A percentile compares a stretch with the other conserved stretches of the same genome.
Evolutionary conservation across 2,329 filamentous ascomycete genomes (phyloP).

Genomic region (Bipolaris gigantea): DNA sequence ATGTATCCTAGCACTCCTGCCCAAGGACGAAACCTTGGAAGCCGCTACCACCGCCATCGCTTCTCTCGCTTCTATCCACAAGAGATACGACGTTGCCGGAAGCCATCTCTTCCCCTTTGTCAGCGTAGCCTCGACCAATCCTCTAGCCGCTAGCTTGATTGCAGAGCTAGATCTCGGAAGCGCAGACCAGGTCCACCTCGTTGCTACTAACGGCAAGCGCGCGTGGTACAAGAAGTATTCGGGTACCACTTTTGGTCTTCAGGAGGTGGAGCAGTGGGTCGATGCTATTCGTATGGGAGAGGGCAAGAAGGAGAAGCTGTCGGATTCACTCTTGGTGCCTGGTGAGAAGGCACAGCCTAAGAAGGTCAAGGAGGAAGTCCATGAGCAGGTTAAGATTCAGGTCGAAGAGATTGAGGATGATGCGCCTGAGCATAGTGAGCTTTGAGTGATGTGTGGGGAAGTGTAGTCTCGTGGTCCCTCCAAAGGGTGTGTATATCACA

Average conservation of each 20-base stretch:
- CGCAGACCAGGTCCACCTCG: conserved; percentile 64
- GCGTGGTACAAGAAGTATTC: conserved; percentile 82
- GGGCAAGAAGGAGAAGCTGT: conserved; percentile 72
- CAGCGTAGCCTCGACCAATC: conserved; percentile 66
- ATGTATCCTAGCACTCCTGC: conserved; percentile 69
- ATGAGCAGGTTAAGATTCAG: conserved; percentile 38
- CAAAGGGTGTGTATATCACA: neutral
- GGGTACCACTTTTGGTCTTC: conserved; percentile 58
- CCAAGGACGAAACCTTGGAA: conserved; percentile 50
- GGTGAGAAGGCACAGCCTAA: conserved; percentile 23
- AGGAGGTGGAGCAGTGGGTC: conserved; percentile 79
- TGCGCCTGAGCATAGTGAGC: conserved; percentile 31
- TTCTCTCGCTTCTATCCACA: conserved; percentile 71
- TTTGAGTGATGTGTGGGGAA: conserved; percentile 11
- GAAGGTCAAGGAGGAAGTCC: conserved; percentile 28
- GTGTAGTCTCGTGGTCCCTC: neutral
- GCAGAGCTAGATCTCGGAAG: conserved; percentile 62
- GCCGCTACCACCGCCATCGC: conserved; percentile 47
- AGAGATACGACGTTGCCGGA: conserved; percentile 70
- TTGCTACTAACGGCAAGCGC: conserved; percentile 83
- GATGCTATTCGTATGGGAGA: conserved; percentile 91
- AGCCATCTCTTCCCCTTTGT: conserved; percentile 82
- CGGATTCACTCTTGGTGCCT: conserved; percentile 50
- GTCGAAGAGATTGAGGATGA: conserved; percentile 29
- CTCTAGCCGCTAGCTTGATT: conserved; percentile 59